Conservation (phyloP, 2,329 filamentous ascomycete genomes). For the Sarocladium oryzae region DNA sequence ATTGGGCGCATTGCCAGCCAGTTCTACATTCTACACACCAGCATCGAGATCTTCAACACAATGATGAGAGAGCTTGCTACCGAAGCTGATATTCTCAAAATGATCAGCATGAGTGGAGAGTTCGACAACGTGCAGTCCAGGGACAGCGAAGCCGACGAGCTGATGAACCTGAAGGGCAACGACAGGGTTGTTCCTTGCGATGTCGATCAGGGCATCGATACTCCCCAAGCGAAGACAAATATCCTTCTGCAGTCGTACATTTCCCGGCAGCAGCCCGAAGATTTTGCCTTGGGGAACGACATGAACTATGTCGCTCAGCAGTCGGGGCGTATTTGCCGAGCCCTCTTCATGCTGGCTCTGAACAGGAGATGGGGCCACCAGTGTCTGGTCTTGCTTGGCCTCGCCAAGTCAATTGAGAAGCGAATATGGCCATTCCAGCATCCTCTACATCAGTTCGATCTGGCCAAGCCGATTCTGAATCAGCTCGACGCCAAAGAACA, state of each 20-base stretch:
- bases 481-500: constrained; percentile 78
- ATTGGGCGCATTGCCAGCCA: constrained; percentile 95
- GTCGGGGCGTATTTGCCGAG: constrained; percentile 85
- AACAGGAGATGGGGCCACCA: constrained; percentile 95
- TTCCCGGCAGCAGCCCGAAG: constrained; percentile 77
- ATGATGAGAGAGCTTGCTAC: constrained; percentile 84
- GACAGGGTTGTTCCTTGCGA: constrained; percentile 65
- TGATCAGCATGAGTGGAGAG: constrained; percentile 96
- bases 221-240: constrained; percentile 86
- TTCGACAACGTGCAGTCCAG: constrained; percentile 95
- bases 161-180: constrained; percentile 60
- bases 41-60: constrained; percentile 91
- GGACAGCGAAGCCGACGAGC: constrained; percentile 83
- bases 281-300: constrained; percentile 90
- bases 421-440: constrained; percentile 93
- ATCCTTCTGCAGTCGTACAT: constrained; percentile 93
- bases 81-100: constrained; percentile 87
- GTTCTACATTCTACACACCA: constrained; percentile 90
- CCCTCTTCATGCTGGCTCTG: constrained; percentile 94
- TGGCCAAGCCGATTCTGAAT: constrained; percentile 74
- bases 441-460: constrained; percentile 89
- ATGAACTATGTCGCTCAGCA: constrained; percentile 95
- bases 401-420: constrained; percentile 97
- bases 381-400: constrained; percentile 80
- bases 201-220: constrained; percentile 64